A percentile compares a stretch with the other conserved stretches of the same genome.
These are phyloP conservation scores for Pugionium cornutum DNA, from an alignment of 345 rosid species.

Conservation along the genomic window DNA sequence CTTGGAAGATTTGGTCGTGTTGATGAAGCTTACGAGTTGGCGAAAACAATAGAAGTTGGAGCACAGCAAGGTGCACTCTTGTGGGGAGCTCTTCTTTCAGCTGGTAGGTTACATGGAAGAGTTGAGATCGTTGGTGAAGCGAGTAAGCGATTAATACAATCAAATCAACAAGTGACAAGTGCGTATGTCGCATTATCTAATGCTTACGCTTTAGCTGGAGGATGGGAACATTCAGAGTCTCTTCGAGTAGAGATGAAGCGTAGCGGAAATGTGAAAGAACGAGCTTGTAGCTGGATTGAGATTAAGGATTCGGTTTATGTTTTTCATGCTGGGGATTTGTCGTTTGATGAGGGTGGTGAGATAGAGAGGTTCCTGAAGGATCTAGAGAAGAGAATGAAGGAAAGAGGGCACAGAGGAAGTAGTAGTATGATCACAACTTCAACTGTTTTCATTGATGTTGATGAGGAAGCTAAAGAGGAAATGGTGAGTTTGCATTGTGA, in stretches of 20 bases:
- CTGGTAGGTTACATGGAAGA: conserved; percentile 72
- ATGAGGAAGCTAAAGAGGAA: conserved; percentile 63
- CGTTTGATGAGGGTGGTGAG: conserved; percentile 46
- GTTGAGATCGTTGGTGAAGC: conserved; percentile 69
- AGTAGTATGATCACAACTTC: conserved; percentile 48
- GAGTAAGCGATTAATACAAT: conserved; percentile 51
- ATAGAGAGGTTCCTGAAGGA: conserved; percentile 51
- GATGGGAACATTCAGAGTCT: conserved; percentile 57
- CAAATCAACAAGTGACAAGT: conserved; percentile 60
- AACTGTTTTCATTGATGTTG: conserved; percentile 60
- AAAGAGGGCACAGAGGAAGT: conserved; percentile 52
- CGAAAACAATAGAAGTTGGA: conserved; percentile 49
- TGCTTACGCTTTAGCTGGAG: conserved; percentile 59
- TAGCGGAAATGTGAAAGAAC: conserved; percentile 62
- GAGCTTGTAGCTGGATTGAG: conserved; percentile 87
- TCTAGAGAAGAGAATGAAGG: conserved; percentile 58
- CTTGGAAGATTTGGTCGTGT: conserved; percentile 70
- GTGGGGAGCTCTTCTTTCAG: conserved; percentile 80
- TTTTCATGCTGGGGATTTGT: conserved; percentile 62
- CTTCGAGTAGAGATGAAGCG: conserved; percentile 65
- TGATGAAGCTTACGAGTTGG: conserved; percentile 65
- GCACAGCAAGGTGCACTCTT: conserved; percentile 55
- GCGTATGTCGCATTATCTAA: conserved; percentile 75
- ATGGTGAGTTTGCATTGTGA: conserved; percentile 69
- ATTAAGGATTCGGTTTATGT: conserved; percentile 46